Conservation (phyloP, 129 eudicot species). For the Centrapalus pauciflorus region DNA sequence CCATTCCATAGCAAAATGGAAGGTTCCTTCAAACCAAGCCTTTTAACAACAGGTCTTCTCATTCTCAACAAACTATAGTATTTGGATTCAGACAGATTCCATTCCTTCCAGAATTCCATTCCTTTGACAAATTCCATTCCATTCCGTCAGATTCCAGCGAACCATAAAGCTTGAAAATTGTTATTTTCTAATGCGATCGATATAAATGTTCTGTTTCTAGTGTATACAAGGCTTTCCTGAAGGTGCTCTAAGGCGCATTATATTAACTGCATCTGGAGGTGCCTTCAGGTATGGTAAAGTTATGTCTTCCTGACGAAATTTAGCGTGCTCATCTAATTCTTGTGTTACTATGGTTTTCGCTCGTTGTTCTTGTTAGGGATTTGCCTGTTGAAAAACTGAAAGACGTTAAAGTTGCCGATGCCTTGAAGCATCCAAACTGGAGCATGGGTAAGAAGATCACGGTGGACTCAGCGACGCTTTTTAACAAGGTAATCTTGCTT, state of each 20-base stretch:
- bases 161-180: neutral
- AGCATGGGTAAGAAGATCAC: slow-evolving; percentile 98
- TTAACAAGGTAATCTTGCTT: slow-evolving; percentile 61
- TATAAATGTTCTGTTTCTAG: slow-evolving; percentile 42
- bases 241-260: slow-evolving; percentile 88
- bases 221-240: slow-evolving; percentile 98
- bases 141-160: too few species aligned
- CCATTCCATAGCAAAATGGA: too few species aligned
- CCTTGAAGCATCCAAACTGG: slow-evolving; percentile 99
- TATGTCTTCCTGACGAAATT: neutral
- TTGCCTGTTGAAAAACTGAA: slow-evolving; percentile 94
- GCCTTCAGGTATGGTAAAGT: slow-evolving; percentile 74
- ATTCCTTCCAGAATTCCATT: too few species aligned
- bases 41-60: too few species aligned
- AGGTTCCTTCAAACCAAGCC: too few species aligned
- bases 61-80: too few species aligned
- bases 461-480: slow-evolving; percentile 95
- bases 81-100: too few species aligned
- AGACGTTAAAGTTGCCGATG: slow-evolving; percentile 96
- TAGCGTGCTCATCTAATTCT: neutral
- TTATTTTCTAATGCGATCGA: neutral
- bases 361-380: slow-evolving; percentile 52
- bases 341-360: neutral
- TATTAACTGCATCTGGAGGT: slow-evolving; percentile 97
- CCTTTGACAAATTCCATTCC: too few species aligned